A percentile compares a stretch with the other conserved stretches of the same genome.
phyloP scores from a whole-genome alignment of 331 rosid genomes.

The Quercus lobata region DNA sequence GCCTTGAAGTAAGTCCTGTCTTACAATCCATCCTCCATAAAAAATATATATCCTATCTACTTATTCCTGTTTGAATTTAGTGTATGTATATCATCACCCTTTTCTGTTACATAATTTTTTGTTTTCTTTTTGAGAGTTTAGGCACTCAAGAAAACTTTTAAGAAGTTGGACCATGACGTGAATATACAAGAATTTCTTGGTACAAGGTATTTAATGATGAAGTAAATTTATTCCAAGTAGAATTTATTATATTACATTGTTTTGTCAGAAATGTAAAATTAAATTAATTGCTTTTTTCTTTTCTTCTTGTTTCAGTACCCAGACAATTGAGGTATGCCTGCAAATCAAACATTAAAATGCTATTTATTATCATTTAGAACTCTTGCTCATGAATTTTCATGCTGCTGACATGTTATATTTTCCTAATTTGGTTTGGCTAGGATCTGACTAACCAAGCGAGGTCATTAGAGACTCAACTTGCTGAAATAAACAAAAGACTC shows the following conservation, averaged over 20 bases:
- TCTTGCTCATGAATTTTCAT: conserved; percentile 6
- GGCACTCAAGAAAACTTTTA: conserved; percentile 79
- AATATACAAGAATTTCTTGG: conserved; percentile 65
- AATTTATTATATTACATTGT: not conserved
- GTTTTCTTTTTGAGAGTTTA: conserved; percentile 41
- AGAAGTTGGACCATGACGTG: conserved; percentile 79
- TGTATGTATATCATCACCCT: not conserved
- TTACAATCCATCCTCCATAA: conserved; percentile 7
- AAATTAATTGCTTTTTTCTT: conserved; percentile 1
- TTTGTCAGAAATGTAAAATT: not conserved
- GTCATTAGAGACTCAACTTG: conserved; percentile 39
- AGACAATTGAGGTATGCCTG: conserved; percentile 57
- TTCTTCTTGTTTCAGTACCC: conserved; percentile 51
- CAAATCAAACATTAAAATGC: not conserved
- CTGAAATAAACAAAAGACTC: conserved; percentile 56
- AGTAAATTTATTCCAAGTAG: not conserved
- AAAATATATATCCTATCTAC: not conserved
- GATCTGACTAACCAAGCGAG: conserved; percentile 48
- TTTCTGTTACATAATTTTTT: conserved; percentile 10
- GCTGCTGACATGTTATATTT: not conserved
- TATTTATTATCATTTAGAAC: not conserved
- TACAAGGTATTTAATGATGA: conserved; percentile 42
- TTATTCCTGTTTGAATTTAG: not conserved
- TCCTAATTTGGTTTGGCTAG: conserved; percentile 24
- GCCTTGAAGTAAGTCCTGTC: conserved; percentile 67